A percentile compares a stretch with the other conserved stretches of the same genome.
Evolutionary conservation across 1,284 basidiomycete genomes (phyloP).

Genomic region (Spongispora temasekensis): DNA sequence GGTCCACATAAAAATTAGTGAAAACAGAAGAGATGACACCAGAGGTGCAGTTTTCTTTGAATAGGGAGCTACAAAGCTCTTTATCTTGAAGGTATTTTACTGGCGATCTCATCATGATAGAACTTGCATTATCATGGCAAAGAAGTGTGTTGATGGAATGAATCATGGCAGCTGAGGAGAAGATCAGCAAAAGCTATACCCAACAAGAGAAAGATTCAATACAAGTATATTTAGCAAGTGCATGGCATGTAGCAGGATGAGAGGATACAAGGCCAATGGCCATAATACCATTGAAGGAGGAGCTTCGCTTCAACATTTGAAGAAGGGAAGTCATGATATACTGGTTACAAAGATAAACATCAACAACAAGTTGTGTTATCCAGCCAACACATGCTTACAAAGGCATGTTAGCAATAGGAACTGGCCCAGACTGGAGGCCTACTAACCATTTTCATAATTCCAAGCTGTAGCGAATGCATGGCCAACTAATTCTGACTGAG

Average conservation of each 20-base stretch:
- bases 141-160: not conserved
- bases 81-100: not conserved
- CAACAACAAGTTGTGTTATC: not conserved
- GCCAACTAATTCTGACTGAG: not conserved
- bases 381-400: not conserved
- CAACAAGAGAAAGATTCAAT: not conserved
- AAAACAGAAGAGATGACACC: not conserved
- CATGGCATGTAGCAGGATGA: not conserved
- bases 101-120: not conserved
- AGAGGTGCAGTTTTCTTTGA: conserved; percentile 1
- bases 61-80: not conserved
- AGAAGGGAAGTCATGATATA: not conserved
- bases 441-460: not conserved
- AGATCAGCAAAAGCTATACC: not conserved
- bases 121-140: not conserved
- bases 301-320: not conserved
- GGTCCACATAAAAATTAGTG: not conserved
- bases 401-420: not conserved
- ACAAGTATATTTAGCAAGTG: not conserved
- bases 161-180: not conserved
- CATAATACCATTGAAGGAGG: not conserved
- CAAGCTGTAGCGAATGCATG: not conserved
- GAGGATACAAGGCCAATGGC: not conserved
- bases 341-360: not conserved
- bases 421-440: not conserved